Evolutionary conservation across 768 basidiomycete species (phyloP).

Genomic region (Trametes coccinea): DNA sequence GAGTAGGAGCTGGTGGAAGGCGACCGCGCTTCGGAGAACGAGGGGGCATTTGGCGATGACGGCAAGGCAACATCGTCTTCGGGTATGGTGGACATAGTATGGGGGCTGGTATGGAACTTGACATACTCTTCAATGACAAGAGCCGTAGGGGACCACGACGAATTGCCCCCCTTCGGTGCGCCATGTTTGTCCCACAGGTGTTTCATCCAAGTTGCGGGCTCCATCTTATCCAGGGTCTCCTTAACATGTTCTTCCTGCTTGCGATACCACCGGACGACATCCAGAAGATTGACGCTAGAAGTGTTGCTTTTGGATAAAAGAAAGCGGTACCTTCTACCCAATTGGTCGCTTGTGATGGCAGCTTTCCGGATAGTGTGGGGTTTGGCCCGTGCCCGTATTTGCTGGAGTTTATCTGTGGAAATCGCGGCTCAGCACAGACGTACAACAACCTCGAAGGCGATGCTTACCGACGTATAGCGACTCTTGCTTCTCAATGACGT

Average conservation of each 20-base stretch:
- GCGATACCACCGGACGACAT: constrained; percentile 63
- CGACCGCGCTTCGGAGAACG: constrained; percentile 24
- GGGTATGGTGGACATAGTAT: constrained; percentile 46
- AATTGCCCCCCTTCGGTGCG: constrained; percentile 33
- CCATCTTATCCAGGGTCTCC: constrained; percentile 58
- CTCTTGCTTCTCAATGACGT: constrained; percentile 60
- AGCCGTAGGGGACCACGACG: constrained; percentile 62
- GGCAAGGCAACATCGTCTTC: constrained; percentile 36
- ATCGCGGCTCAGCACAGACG: background rate
- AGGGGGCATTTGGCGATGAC: constrained; percentile 14
- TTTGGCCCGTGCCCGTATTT: constrained; percentile 50
- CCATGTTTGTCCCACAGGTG: constrained; percentile 55
- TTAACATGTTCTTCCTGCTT: constrained; percentile 48
- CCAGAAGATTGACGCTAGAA: constrained; percentile 47
- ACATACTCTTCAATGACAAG: constrained; percentile 68
- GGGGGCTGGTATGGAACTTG: constrained; percentile 40
- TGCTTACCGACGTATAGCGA: constrained; percentile 53
- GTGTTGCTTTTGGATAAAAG: constrained; percentile 38
- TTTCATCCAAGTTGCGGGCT: constrained; percentile 75
- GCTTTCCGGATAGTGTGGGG: constrained; percentile 64
- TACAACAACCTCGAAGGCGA: background rate
- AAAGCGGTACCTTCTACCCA: constrained; percentile 64
- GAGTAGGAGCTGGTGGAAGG: constrained; percentile 29
- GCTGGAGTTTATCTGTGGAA: constrained; percentile 55
- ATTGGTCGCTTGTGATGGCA: constrained; percentile 61